Conservation (phyloP, 164 flowering plant species). For the Aristolochia contorta region DNA sequence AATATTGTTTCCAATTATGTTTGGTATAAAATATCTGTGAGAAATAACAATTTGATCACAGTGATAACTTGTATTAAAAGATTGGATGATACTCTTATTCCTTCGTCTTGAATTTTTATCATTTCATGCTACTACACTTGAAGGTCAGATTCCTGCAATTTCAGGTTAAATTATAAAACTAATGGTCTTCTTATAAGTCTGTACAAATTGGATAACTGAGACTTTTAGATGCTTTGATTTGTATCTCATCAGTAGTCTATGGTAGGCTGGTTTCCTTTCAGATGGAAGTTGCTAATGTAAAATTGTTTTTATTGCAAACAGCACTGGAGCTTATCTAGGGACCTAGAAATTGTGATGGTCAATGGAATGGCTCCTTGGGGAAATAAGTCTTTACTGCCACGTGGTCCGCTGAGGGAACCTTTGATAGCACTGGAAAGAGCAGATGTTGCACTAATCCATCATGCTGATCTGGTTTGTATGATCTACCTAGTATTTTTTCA, state of each 20-base stretch:
- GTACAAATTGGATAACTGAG: no score
- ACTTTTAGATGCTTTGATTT: not conserved
- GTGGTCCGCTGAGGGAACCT: slow-evolving; percentile 87
- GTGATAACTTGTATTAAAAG: no score
- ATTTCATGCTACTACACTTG: no score
- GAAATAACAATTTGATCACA: no score
- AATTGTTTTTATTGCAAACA: slow-evolving; percentile 20
- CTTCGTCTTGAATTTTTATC: no score
- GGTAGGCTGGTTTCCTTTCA: not conserved
- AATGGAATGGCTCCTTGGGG: slow-evolving; percentile 84
- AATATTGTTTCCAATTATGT: no score
- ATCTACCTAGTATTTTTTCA: no score
- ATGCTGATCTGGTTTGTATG: slow-evolving; percentile 63
- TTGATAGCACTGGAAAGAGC: slow-evolving; percentile 54
- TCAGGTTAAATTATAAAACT: no score
- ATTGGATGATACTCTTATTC: no score
- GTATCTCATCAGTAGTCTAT: not conserved
- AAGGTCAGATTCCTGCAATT: no score
- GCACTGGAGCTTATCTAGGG: slow-evolving; percentile 69
- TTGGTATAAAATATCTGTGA: no score
- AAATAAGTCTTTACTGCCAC: slow-evolving; percentile 48
- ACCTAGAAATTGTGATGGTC: slow-evolving; percentile 80
- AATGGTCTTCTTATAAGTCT: no score
- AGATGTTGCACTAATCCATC: slow-evolving; percentile 68
- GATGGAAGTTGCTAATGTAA: not conserved